These are phyloP conservation scores for Erodium maritimum DNA, from an alignment of 345 rosid species.

Conservation along the genomic window DNA sequence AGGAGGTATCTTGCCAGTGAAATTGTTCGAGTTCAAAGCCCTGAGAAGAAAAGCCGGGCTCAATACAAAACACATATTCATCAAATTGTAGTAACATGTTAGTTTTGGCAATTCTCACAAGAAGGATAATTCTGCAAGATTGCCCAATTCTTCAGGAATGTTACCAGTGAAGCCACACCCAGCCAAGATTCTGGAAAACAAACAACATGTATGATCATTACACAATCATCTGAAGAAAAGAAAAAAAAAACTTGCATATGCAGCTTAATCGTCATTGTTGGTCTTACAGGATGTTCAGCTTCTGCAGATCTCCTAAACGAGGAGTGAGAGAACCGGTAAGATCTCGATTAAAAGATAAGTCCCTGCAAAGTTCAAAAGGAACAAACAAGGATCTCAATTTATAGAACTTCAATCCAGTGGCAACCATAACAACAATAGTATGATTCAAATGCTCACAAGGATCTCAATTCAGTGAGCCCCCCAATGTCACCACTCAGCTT, in stretches of 20 bases:
- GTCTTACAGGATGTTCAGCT: conserved; percentile 72
- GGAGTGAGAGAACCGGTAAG: conserved; percentile 68
- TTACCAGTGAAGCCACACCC: conserved; percentile 82
- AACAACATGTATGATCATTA: conserved; percentile 1
- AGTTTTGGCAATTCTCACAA: conserved; percentile 42
- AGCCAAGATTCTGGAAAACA: conserved; percentile 56
- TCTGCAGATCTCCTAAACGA: conserved; percentile 59
- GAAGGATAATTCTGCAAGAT: conserved; percentile 66
- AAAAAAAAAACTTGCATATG: background rate
- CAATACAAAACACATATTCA: background rate
- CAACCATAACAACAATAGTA: background rate
- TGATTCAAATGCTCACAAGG: conserved; percentile 44
- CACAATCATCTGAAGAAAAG: background rate
- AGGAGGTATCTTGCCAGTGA: conserved; percentile 66
- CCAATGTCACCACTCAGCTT: conserved; percentile 88
- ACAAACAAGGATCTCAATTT: background rate
- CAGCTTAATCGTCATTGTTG: background rate
- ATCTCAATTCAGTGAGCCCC: conserved; percentile 63
- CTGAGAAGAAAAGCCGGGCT: conserved; percentile 24
- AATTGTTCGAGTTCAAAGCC: conserved; percentile 92
- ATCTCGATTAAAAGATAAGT: conserved; percentile 63
- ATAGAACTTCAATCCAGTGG: background rate
- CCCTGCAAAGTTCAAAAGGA: conserved; percentile 37
- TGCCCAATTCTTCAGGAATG: conserved; percentile 76
- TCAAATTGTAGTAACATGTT: background rate